Evolutionary conservation across 345 rosid species (phyloP).

Genomic region (Luvunga scandens): DNA sequence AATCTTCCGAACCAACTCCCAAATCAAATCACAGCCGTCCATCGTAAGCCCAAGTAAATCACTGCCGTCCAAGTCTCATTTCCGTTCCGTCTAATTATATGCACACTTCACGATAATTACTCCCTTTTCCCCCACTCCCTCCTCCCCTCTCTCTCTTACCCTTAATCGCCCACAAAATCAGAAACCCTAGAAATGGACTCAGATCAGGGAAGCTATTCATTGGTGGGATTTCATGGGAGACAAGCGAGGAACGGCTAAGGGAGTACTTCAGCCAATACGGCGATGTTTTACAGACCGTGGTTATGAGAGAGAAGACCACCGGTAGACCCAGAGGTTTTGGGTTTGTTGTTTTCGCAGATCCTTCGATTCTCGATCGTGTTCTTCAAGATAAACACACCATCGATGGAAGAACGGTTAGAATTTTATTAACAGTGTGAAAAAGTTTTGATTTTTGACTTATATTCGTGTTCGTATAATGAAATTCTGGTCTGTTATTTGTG

Average conservation of each 20-base stretch:
- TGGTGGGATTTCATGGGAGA: conserved; percentile 97
- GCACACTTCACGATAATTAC: not conserved
- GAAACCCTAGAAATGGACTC: conserved; percentile 53
- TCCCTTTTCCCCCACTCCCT: not conserved
- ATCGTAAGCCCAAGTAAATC: conserved; percentile 11
- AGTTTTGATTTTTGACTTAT: not conserved
- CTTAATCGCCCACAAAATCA: conserved; percentile 5
- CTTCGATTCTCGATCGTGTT: conserved; percentile 59
- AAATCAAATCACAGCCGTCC: conserved; percentile 21
- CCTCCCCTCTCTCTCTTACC: not conserved
- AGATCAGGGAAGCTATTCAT: conserved; percentile 86
- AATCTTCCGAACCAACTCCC: not conserved
- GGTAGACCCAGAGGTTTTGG: conserved; percentile 84
- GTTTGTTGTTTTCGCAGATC: conserved; percentile 80
- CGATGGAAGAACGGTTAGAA: conserved; percentile 75
- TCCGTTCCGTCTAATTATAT: not conserved
- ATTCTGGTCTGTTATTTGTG: not conserved
- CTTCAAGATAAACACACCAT: conserved; percentile 72
- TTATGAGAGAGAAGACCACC: conserved; percentile 73
- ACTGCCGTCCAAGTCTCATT: conserved; percentile 20
- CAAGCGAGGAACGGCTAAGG: conserved; percentile 60
- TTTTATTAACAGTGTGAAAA: not conserved
- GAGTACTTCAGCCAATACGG: conserved; percentile 73
- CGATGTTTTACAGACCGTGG: conserved; percentile 61
- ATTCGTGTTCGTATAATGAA: not conserved